Evolutionary conservation across 345 rosid species (phyloP).

Genomic region (Litchi chinensis): DNA sequence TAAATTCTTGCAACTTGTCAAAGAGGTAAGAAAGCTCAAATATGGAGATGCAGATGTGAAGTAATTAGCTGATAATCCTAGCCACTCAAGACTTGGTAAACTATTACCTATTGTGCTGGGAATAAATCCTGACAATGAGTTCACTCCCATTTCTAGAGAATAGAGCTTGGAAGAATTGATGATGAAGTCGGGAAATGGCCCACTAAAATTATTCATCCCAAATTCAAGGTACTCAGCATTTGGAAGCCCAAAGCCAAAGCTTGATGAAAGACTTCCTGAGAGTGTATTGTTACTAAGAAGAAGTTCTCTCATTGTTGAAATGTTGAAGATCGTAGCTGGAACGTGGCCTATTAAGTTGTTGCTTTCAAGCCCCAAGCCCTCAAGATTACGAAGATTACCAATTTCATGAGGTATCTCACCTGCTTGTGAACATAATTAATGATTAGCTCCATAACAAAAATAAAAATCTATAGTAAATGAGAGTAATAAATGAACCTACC

Average conservation of each 20-base stretch:
- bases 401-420: not conserved
- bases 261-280: not conserved
- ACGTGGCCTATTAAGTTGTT: not conserved
- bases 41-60: not conserved
- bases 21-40: slow-evolving; percentile 14
- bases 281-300: fast-evolving
- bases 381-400: not conserved
- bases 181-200: not conserved
- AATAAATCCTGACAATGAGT: no score
- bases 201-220: no score
- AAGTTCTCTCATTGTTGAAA: not conserved
- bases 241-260: not conserved
- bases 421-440: not conserved
- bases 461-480: no score
- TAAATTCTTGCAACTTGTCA: slow-evolving; percentile 20
- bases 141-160: no score
- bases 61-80: not conserved
- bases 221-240: not conserved
- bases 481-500: slow-evolving; percentile 9
- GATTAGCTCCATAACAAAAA: no score
- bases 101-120: no score
- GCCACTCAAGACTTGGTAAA: not conserved
- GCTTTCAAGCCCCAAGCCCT: fast-evolving
- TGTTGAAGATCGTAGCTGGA: slow-evolving; percentile 13
- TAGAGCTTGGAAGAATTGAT: no score